Evolutionary conservation across 2,329 filamentous ascomycete genomes (phyloP), one percentile per base, ranked within the genome.

Genomic region (Penicillium sp.): DNA sequence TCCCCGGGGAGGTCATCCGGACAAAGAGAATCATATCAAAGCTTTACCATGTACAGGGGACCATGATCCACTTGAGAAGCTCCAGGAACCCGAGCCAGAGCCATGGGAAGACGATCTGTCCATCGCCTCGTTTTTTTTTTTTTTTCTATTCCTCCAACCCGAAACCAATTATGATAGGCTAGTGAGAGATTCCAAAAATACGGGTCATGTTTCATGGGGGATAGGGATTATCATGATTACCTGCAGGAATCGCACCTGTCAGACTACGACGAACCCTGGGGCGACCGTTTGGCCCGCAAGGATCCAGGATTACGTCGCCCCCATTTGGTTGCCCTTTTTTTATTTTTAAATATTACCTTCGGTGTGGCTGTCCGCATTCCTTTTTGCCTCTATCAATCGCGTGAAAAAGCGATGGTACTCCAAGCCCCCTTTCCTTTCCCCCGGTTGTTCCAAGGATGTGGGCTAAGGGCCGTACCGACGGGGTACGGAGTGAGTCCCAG

Each of bases 231-330:
- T 42, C 19, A 19, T 21, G 33, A 62, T 60, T 65, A 58, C 63
- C 54, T 58, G 60, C 58, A 64, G 54, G 31, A 35, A 58, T 56
- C 55, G 51, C 56, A 61, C 54, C 58, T 63, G 62, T 63, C 59
- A 64, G 56, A 54, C 48, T 33, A 27, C 49, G 54, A 66, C 60
- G 64, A 66, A 66, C 64, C 58, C 63, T 66, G 64, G 63, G 64
- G 63, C 64, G 45, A 55, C 63, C 63, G 63, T 65, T 65, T 64
- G 60, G 59, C 63, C 59, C 60, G 57, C 60, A 46, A 57, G 50
- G 55, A 57, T 62, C 50, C 54, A 33, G 52, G 39, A 55, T 61
- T 56, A 35, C 24, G 43, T 56, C 42, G 26, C 48, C 43, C 46
- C 54, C 49, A 33, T 22, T 49, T 11, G 3, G 19, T 37, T 49